These are phyloP conservation scores for Orbilia ellipsospora DNA, from an alignment of 2,329 filamentous ascomycete species.

Conservation along the genomic window DNA sequence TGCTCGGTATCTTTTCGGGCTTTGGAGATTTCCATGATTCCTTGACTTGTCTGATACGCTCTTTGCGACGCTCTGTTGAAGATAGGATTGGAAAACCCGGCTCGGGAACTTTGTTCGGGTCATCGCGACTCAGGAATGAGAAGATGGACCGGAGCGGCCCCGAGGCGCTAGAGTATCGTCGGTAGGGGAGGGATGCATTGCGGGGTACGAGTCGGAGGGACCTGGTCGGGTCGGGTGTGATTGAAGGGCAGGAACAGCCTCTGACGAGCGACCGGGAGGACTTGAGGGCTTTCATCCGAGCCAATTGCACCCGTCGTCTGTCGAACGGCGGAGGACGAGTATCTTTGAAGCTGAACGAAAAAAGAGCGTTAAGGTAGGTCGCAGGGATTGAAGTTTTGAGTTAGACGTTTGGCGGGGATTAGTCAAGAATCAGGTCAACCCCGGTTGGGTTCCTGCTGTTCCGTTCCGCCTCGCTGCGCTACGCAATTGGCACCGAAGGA, in stretches of 20 bases:
- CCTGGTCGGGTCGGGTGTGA: constrained; percentile 26
- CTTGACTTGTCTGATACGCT: constrained; percentile 38
- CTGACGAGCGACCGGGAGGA: constrained; percentile 33
- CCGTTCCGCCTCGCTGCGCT: constrained; percentile 24
- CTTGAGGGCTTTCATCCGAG: constrained; percentile 18
- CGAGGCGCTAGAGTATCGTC: constrained; percentile 40
- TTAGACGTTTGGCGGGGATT: background rate
- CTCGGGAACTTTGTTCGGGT: constrained; percentile 38
- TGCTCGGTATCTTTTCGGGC: constrained; percentile 15
- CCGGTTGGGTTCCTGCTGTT: constrained; percentile 25
- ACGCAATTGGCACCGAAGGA: too few relatives aligned
- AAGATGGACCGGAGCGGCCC: constrained; percentile 44
- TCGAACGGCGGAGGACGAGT: too few relatives aligned
- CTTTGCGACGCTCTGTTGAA: constrained; percentile 28
- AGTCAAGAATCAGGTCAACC: background rate
- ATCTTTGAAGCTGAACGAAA: constrained; percentile 13
- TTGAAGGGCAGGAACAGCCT: constrained; percentile 35
- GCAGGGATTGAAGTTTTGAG: too few relatives aligned
- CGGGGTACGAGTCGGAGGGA: constrained; percentile 37
- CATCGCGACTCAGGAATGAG: constrained; percentile 46
- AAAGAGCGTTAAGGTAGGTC: constrained; percentile 17
- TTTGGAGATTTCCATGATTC: constrained; percentile 44
- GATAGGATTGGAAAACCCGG: constrained; percentile 36
- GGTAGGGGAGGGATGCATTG: constrained; percentile 24
- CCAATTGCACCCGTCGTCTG: too few relatives aligned